These are phyloP conservation scores for Thalassiosira sp. DNA, from an alignment of 352 stramenopile species.

Conservation along the genomic window DNA sequence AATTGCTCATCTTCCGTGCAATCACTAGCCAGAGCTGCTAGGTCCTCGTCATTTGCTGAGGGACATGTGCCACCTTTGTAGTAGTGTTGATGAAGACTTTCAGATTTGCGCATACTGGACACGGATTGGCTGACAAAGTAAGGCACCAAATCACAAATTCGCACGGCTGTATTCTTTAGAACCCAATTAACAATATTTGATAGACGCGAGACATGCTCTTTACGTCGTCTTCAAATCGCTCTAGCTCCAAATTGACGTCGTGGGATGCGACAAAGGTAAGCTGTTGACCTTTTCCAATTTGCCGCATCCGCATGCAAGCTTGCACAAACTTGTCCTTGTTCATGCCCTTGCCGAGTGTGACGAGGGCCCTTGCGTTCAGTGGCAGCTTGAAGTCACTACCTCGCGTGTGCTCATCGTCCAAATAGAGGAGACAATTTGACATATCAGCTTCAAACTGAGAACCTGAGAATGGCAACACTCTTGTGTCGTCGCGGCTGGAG, in stretches of 20 bases:
- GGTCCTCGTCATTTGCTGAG: not conserved
- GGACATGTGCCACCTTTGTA: no score
- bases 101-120: not conserved
- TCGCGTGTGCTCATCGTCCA: not conserved
- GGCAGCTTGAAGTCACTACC: constrained; percentile 13
- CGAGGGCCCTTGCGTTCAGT: not conserved
- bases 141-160: constrained; percentile 12
- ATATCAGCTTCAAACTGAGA: not conserved
- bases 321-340: constrained; percentile 12
- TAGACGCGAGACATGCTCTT: not conserved
- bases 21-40: not conserved
- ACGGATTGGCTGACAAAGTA: constrained; percentile 3
- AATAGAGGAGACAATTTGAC: not conserved
- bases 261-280: constrained; percentile 9
- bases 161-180: not conserved
- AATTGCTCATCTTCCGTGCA: not conserved
- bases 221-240: not conserved
- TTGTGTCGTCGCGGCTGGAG: not conserved
- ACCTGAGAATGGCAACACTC: not conserved
- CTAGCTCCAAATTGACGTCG: not conserved
- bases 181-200: not conserved
- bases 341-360: constrained; percentile 11
- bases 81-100: not conserved
- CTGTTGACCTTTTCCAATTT: not conserved
- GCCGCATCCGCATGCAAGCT: not conserved